Conservation (phyloP, 1,284 basidiomycete genomes). For the Vanrija sp. region DNA sequence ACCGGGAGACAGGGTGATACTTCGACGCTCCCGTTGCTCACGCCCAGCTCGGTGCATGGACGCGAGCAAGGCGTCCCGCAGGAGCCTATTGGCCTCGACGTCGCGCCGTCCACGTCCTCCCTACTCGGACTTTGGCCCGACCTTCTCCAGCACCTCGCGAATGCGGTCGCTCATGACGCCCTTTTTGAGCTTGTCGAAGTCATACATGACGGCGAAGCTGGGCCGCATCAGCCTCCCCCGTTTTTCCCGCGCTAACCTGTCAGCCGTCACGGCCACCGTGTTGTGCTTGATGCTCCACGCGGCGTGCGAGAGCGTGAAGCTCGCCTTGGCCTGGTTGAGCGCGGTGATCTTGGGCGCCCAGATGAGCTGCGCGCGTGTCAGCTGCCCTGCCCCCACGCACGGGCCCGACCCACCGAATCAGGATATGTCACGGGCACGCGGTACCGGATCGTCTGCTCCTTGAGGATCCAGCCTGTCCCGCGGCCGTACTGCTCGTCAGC, state of each 20-base stretch:
- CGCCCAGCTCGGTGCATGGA: no score
- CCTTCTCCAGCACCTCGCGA: constrained; percentile 21
- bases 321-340: constrained; percentile 31
- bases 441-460: constrained; percentile 23
- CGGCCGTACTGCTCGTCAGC: constrained; percentile 26
- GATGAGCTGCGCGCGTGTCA: constrained; percentile 27
- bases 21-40: no score
- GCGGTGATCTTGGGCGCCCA: constrained; percentile 33
- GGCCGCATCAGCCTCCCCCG: not conserved
- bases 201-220: constrained; percentile 45
- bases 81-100: no score
- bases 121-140: not conserved
- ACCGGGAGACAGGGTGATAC: no score
- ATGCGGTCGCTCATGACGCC: constrained; percentile 38
- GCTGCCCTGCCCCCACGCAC: not conserved
- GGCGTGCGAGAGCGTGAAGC: constrained; percentile 33
- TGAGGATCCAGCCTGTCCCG: constrained; percentile 39
- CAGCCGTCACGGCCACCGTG: constrained; percentile 31
- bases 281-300: constrained; percentile 40
- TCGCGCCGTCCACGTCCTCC: no score
- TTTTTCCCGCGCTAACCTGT: constrained; percentile 1
- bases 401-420: constrained; percentile 35
- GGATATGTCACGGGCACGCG: constrained; percentile 45
- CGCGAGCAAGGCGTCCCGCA: no score
- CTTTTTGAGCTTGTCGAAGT: constrained; percentile 38